These are phyloP conservation scores for Arthrobotrys sphaeroides DNA, from an alignment of 2,329 filamentous ascomycete species.

Conservation along the genomic window DNA sequence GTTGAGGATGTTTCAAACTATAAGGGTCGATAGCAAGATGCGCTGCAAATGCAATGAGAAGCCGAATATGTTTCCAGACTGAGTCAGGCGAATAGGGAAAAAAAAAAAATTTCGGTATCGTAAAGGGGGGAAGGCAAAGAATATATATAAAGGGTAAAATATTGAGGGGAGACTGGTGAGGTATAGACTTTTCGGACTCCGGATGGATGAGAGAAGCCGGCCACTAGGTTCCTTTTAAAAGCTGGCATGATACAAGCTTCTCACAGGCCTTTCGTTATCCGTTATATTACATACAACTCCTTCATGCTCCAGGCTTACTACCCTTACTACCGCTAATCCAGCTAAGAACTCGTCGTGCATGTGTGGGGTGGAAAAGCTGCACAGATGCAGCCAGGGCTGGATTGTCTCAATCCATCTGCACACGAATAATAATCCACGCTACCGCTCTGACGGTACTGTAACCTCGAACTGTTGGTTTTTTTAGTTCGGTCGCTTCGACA, in stretches of 20 bases:
- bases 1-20: neutral
- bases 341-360: slow-evolving; percentile 21
- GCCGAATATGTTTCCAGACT: neutral
- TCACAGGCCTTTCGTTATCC: slow-evolving; percentile 24
- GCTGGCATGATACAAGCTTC: slow-evolving; percentile 34
- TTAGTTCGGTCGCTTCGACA: slow-evolving; percentile 24
- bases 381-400: slow-evolving; percentile 48
- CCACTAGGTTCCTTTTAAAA: slow-evolving; percentile 45
- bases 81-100: slow-evolving; percentile 11
- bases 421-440: slow-evolving; percentile 46
- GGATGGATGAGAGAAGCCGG: slow-evolving; percentile 47
- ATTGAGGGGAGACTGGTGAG: slow-evolving; percentile 12
- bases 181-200: slow-evolving; percentile 49
- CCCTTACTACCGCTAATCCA: slow-evolving; percentile 27
- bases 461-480: slow-evolving; percentile 14
- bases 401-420: slow-evolving; percentile 38
- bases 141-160: slow-evolving; percentile 35
- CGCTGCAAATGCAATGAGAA: slow-evolving; percentile 18
- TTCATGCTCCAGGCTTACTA: slow-evolving; percentile 42
- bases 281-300: slow-evolving; percentile 35
- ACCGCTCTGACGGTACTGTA: slow-evolving; percentile 43
- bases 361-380: slow-evolving; percentile 49
- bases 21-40: slow-evolving; percentile 9
- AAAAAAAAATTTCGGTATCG: slow-evolving; percentile 1
- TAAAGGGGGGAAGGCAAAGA: slow-evolving; percentile 20